Conservation (phyloP, 495 filamentous ascomycete genomes). For the Apiosordaria backusii region DNA sequence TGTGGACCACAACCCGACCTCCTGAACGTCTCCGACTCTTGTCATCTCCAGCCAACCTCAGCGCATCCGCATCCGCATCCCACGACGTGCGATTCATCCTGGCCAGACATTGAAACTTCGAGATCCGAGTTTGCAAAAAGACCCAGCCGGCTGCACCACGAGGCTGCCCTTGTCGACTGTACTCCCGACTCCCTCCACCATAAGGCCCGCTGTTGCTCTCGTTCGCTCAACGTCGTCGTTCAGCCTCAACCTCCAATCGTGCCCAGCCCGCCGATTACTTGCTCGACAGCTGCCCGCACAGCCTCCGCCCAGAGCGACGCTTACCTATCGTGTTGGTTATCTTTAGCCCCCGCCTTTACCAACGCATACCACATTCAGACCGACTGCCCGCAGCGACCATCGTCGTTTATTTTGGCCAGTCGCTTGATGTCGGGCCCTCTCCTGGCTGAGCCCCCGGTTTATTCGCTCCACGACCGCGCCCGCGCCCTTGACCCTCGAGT, state of each 20-base stretch:
- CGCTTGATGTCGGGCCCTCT: slow-evolving; percentile 11
- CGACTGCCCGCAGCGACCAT: not conserved
- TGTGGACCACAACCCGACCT: slow-evolving; percentile 19
- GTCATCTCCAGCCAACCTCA: slow-evolving; percentile 12
- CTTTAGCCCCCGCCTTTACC: slow-evolving; percentile 3
- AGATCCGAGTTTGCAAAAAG: not conserved
- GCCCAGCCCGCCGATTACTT: slow-evolving; percentile 12
- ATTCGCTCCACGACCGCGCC: not conserved
- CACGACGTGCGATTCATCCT: not conserved
- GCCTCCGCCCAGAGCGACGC: slow-evolving; percentile 12
- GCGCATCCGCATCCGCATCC: not conserved
- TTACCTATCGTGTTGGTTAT: slow-evolving; percentile 11
- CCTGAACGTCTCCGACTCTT: slow-evolving; percentile 13
- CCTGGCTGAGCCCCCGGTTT: slow-evolving; percentile 8
- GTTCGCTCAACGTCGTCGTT: slow-evolving; percentile 7
- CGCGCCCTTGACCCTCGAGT: not conserved
- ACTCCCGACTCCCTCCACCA: not conserved
- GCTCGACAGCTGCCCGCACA: slow-evolving; percentile 8
- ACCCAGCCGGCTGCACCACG: not conserved
- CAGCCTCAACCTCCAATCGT: slow-evolving; percentile 15
- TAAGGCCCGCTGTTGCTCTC: not conserved
- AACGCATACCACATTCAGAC: slow-evolving; percentile 9
- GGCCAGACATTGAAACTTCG: not conserved
- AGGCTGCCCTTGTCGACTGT: not conserved
- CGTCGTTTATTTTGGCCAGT: not conserved